These are phyloP conservation scores for Cryptococcus maquisensis DNA, from an alignment of 1,284 basidiomycete genomes.

Conservation along the genomic window DNA sequence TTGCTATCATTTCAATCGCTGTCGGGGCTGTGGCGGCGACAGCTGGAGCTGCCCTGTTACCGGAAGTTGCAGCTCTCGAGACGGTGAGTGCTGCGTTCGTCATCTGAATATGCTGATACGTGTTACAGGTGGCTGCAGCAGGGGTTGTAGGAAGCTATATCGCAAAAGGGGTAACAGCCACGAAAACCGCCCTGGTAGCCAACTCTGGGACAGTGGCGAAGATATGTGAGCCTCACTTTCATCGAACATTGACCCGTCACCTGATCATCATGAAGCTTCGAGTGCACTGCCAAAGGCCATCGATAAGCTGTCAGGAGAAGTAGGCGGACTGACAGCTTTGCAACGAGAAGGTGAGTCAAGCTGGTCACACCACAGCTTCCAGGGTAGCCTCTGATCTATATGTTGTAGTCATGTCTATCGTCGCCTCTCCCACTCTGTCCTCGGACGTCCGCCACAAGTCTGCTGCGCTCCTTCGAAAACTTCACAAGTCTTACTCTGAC, in stretches of 20 bases:
- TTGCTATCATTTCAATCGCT: conserved; percentile 36
- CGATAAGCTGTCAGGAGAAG: conserved; percentile 29
- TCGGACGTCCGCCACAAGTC: conserved; percentile 36
- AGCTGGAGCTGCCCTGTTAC: conserved; percentile 38
- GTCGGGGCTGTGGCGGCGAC: conserved; percentile 37
- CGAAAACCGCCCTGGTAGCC: conserved; percentile 31
- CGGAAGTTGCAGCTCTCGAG: conserved; percentile 23
- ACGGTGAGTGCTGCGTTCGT: conserved; percentile 17
- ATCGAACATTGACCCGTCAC: not conserved
- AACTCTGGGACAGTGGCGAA: conserved; percentile 34
- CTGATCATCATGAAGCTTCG: conserved; percentile 20
- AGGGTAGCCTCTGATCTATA: not conserved
- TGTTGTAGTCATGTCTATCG: conserved; percentile 19
- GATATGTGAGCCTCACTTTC: conserved; percentile 25
- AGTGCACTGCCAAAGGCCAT: conserved; percentile 36
- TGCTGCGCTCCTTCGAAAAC: conserved; percentile 18
- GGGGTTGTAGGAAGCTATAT: conserved; percentile 20
- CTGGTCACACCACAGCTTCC: not conserved
- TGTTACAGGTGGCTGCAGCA: conserved; percentile 14
- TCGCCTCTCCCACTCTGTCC: conserved; percentile 36
- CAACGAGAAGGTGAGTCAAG: conserved; percentile 34
- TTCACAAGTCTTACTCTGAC: conserved; percentile 28
- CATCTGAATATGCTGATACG: not conserved
- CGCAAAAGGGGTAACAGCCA: conserved; percentile 28
- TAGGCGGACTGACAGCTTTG: conserved; percentile 34